Evolutionary conservation across 2,329 filamentous ascomycete genomes (phyloP), one percentile per base, ranked within the genome.

Genomic region (Phialocephala sp.): DNA sequence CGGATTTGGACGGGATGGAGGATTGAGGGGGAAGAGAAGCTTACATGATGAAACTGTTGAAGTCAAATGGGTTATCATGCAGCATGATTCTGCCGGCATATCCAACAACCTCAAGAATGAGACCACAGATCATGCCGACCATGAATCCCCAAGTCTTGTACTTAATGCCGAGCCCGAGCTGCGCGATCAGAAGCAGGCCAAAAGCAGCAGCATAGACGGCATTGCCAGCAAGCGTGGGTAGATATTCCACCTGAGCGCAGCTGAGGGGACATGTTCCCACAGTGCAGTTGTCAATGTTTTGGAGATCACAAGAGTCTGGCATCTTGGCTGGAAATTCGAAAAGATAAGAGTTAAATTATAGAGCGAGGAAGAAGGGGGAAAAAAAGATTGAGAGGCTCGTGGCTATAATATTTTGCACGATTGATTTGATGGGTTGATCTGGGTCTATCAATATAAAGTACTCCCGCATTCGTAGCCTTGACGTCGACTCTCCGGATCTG

Each of bases 61-160:
- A 74, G 45, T 72, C 70, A 76, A 80, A 89, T 2, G 80, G 81
- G 71, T 88, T 82, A 43, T 80, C 57, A 71, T 82, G 81, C 72
- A 86, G 81, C 71, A 83, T 77, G 50, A 89, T 75, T 22, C 88
- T 81, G 1, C 82, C 86, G 0, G 76, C 75, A 66, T 90, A 90
- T 22, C 87, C 87, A 41, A 87, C 68, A 20, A 87, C 75, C 75
- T 89, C 87, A 24, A 80, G 78, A 47, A 82, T 35, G 27, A 84
- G 78, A 11, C 87, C 87, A 0, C 83, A 75, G 1, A 79, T 63
- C 77, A 89, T 82, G 59, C 81, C 81, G 15, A 81, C 68, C 66
- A 79, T 78, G 77, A 85, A 88, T 3, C 84, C 84, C 84, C 84
- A 88, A 69, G 85, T 85, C 67, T 80, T 81, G 74, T 82, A 84